phyloP scores from a whole-genome alignment of 2,329 filamentous ascomycete species.

The Colletotrichum chrysophilum region DNA sequence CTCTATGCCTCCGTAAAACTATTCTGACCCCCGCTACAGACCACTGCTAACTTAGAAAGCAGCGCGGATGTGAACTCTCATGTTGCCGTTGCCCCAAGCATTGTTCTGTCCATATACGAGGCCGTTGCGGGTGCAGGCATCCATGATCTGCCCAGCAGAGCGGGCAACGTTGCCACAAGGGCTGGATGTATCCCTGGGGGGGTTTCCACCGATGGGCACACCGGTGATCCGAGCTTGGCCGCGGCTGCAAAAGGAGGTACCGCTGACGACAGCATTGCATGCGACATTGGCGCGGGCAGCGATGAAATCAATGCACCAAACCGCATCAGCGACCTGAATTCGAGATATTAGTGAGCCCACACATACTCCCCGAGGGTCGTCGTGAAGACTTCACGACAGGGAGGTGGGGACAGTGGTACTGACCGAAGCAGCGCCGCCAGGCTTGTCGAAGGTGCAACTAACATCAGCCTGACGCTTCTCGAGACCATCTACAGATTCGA shows the following conservation, averaged over 20 bases:
- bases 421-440: neutral
- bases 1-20: neutral
- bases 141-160: slow-evolving; percentile 5
- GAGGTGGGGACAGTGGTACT: neutral
- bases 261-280: slow-evolving; percentile 6
- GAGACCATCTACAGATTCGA: neutral
- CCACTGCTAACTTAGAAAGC: neutral
- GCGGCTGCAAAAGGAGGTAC: slow-evolving; percentile 2
- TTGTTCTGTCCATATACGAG: slow-evolving; percentile 2
- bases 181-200: neutral
- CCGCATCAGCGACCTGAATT: neutral
- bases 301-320: slow-evolving; percentile 16
- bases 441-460: neutral
- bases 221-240: slow-evolving; percentile 9
- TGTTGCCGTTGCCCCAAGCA: slow-evolving; percentile 3
- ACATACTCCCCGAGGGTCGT: neutral
- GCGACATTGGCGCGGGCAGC: slow-evolving; percentile 4
- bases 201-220: neutral
- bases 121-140: slow-evolving; percentile 3
- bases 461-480: slow-evolving; percentile 11
- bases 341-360: neutral
- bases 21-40: neutral
- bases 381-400: neutral
- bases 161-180: slow-evolving; percentile 8
- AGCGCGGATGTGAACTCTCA: neutral